These are phyloP conservation scores for Plenodomus biglobosus DNA, from an alignment of 2,329 filamentous ascomycete genomes.

Conservation along the genomic window DNA sequence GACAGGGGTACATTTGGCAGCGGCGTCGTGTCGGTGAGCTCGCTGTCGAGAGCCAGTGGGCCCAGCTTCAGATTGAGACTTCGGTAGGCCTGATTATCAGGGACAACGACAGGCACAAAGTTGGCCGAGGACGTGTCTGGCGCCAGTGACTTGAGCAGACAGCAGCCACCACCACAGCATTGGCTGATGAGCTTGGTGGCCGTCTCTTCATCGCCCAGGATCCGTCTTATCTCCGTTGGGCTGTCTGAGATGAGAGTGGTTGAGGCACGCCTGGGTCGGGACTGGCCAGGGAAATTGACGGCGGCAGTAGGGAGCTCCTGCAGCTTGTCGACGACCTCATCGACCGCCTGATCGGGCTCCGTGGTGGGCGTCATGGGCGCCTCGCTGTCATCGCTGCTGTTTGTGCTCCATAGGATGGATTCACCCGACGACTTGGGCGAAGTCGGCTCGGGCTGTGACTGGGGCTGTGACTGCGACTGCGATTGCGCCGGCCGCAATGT, in stretches of 20 bases:
- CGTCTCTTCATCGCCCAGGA: constrained; percentile 58
- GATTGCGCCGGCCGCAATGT: constrained; percentile 22
- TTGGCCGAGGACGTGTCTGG: constrained; percentile 49
- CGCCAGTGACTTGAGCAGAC: constrained; percentile 59
- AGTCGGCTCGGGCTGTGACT: constrained; percentile 35
- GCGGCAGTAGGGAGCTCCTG: constrained; percentile 41
- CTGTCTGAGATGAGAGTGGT: constrained; percentile 66
- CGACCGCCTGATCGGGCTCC: constrained; percentile 45
- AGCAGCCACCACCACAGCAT: constrained; percentile 67
- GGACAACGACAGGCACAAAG: constrained; percentile 56
- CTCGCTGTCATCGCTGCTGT: constrained; percentile 47
- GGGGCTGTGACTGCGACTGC: too few species aligned
- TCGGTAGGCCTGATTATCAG: constrained; percentile 82
- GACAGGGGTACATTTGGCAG: constrained; percentile 75
- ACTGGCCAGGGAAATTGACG: constrained; percentile 42
- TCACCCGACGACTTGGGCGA: constrained; percentile 47
- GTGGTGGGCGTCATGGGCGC: constrained; percentile 49
- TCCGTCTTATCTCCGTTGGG: constrained; percentile 59
- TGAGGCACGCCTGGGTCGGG: constrained; percentile 62
- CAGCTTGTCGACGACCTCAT: constrained; percentile 49
- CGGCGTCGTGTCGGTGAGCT: constrained; percentile 69
- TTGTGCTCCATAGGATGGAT: constrained; percentile 45
- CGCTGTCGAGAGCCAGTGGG: constrained; percentile 68
- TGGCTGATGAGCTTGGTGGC: constrained; percentile 64
- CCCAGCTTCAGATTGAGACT: constrained; percentile 76